Conservation (phyloP, 306 rosid genomes). For the Glycyrrhiza uralensis region DNA sequence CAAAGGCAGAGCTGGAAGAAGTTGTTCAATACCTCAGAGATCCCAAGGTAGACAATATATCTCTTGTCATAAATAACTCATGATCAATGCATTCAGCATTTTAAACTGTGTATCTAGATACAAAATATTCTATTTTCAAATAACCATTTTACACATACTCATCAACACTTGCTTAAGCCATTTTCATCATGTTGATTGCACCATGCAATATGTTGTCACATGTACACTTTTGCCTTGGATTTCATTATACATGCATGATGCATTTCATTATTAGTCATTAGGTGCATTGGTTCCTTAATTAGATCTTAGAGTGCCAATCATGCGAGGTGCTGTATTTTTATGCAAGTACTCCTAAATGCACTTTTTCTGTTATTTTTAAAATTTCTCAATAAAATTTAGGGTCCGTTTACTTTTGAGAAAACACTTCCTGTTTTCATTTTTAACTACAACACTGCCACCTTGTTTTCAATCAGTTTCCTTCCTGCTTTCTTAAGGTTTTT, state of each 20-base stretch:
- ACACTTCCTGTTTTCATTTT: too few species aligned
- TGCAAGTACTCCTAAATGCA: not conserved
- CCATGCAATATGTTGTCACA: not conserved
- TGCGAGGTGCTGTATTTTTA: not conserved
- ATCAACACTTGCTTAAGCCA: too few species aligned
- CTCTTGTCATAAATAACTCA: not conserved
- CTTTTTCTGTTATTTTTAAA: too few species aligned
- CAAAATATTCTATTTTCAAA: not conserved
- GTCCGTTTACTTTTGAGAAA: too few species aligned
- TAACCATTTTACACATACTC: not conserved
- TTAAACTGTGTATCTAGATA: not conserved
- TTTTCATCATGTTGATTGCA: not conserved
- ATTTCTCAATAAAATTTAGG: too few species aligned
- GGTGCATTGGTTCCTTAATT: not conserved
- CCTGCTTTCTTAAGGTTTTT: too few species aligned
- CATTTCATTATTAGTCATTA: not conserved
- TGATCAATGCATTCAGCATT: not conserved
- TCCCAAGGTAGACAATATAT: conserved; percentile 70
- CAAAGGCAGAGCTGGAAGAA: conserved; percentile 90
- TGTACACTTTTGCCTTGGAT: too few species aligned
- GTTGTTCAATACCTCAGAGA: conserved; percentile 90
- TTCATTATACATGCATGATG: too few species aligned
- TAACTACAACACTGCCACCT: too few species aligned
- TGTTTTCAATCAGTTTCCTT: too few species aligned
- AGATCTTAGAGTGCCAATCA: too few species aligned